Evolutionary conservation across 2,329 filamentous ascomycete genomes (phyloP).

Genomic region (Albophoma yamanashiensis): DNA sequence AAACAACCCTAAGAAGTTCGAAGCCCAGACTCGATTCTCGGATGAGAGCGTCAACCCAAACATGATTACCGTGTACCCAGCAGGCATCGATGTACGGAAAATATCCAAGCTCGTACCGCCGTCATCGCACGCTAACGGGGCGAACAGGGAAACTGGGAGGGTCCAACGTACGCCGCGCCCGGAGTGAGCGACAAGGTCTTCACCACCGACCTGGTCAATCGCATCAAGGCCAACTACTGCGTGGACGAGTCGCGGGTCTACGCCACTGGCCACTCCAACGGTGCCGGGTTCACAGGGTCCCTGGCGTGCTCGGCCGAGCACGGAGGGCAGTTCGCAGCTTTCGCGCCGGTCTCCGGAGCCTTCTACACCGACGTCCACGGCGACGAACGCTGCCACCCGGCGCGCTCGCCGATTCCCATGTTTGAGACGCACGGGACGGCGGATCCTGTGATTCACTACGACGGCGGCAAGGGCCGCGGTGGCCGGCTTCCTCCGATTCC

Average conservation of each 20-base stretch:
- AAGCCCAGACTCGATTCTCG: conserved; percentile 25
- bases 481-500: conserved; percentile 33
- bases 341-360: conserved; percentile 28
- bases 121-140: not conserved
- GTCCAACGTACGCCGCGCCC: conserved; percentile 21
- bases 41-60: conserved; percentile 23
- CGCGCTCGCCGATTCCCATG: conserved; percentile 32
- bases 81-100: conserved; percentile 24
- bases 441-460: conserved; percentile 34
- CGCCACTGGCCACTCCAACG: conserved; percentile 32
- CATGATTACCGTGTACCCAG: conserved; percentile 32
- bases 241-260: conserved; percentile 30
- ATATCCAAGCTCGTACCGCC: no score
- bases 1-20: conserved; percentile 20
- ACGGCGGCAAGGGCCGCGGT: conserved; percentile 26
- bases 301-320: conserved; percentile 28
- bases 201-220: conserved; percentile 28
- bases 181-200: conserved; percentile 28
- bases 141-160: conserved; percentile 27
- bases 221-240: conserved; percentile 25
- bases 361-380: conserved; percentile 26
- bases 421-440: conserved; percentile 39
- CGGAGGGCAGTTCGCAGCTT: conserved; percentile 27
- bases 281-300: conserved; percentile 30
- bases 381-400: conserved; percentile 19